Evolutionary conservation across 208 protist species (phyloP).

Genomic region (Trypanosomatidae sp.): DNA sequence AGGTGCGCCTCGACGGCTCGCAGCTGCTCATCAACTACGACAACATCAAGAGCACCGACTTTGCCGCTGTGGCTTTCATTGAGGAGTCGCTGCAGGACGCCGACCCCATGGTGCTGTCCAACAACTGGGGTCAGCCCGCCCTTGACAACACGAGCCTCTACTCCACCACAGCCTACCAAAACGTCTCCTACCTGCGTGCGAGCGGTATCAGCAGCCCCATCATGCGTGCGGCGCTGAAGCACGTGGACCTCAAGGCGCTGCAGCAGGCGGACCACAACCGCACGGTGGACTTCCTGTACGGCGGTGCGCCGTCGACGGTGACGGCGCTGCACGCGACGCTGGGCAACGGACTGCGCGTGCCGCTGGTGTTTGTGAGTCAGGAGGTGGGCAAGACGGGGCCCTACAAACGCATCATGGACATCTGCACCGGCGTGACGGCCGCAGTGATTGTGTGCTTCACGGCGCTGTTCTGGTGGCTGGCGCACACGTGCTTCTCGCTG

Average conservation of each 20-base stretch:
- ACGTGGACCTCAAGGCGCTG: conserved; percentile 23
- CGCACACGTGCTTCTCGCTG: conserved; percentile 2
- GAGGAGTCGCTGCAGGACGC: too few species aligned
- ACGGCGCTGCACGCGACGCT: not conserved
- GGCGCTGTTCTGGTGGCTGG: not conserved
- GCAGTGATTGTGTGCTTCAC: not conserved
- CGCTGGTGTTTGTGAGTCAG: conserved; percentile 7
- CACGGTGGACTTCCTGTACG: conserved; percentile 10
- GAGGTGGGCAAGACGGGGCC: not conserved
- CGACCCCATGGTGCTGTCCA: too few species aligned
- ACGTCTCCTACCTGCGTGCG: too few species aligned
- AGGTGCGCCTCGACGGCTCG: conserved; percentile 10
- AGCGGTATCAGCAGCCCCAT: too few species aligned
- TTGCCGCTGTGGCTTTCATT: too few species aligned
- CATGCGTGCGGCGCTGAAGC: conserved; percentile 33
- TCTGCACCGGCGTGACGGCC: not conserved
- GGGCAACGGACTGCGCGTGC: not conserved
- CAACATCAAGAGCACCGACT: too few species aligned
- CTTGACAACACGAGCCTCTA: too few species aligned
- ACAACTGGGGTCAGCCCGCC: too few species aligned
- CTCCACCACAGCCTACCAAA: too few species aligned
- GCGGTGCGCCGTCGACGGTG: conserved; percentile 3
- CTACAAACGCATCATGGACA: conserved; percentile 1
- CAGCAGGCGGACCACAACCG: conserved; percentile 6
- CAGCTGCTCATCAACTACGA: not conserved